Evolutionary conservation across 2,329 filamentous ascomycete species (phyloP), one percentile per base, ranked within the genome.

Genomic region (Chaetomiaceae sp.): DNA sequence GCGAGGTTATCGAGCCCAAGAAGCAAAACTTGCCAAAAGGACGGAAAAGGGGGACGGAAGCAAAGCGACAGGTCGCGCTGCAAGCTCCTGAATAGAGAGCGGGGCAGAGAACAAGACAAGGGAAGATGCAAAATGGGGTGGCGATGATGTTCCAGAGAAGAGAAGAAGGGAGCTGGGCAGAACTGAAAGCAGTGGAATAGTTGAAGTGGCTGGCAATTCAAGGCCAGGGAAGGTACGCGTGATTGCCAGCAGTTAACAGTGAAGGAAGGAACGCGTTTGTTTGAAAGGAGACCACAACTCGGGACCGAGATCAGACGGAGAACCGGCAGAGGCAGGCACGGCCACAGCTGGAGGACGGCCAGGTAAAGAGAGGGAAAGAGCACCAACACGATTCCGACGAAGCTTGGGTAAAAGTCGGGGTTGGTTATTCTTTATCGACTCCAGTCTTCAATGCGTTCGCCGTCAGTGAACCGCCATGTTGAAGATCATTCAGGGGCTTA

Each of bases 81-180:
- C 45, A 14, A 20, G 43, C 40, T 48, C 40, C 45, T 55, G 48
- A 29, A 53, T 30, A 34, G 40, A 53, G 29, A 32, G 27, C n/a
- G 29, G 51, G 47, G 27, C 18, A 41, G 45, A 53, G 48, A 52
- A 45, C 41, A 52, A 51, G 42, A 51, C 5, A 27, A 48, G 48
- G 23, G 58, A 45, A 44, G 42, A 55, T 53, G 36, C 48, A 52
- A 53, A 57, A 61, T 40, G 49, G 18, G 41, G 23, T 23, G 43
- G 33, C 2, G 47, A 23, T 27, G 34, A 25, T 42, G 54, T n/a
- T 41, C 29, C 18, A 47, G 40, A 37, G 37, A 34, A 20, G 32
- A 41, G 37, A 29, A 32, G 42, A 41, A 14, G 8, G 43, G 3
- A 23, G n/a, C n/a, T n/a, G n/a, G n/a, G n/a, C n/a, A n/a, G n/a